Base-by-base conservation (phyloP, 2,329 filamentous ascomycete species). In the Ramichloridium luteum region DNA sequence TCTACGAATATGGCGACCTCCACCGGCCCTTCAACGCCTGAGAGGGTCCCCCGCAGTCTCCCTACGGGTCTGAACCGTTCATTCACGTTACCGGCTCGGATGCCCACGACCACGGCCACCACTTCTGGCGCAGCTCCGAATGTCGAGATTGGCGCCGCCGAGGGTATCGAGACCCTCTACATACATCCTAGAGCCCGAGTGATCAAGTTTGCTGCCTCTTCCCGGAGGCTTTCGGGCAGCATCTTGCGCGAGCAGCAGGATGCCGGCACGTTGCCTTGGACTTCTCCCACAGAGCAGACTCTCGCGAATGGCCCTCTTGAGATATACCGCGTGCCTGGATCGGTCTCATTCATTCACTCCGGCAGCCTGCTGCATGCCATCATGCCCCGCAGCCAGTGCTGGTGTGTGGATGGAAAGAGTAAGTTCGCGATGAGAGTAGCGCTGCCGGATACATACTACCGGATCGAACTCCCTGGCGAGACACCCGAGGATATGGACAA, bases 331-430 rank as follows among this genome's bases (percentile, higher is more conserved):
- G 80, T 90, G 18, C 80, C 81, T 5, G 81, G 83, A 13, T 83
- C 83, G 6, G 82, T 90, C 11, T 81, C 83, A 9, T 94, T 93
- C 49, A 67, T 94, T 6, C 88, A 80, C 56, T 93, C 84, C 41
- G 82, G 82, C 37, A 75, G 74, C 34, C 77, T 86, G 11, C 68
- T 93, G 12, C 82, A 90, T 48, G 80, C 86, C 8, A 90, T 94
- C 40, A 61, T 94, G 31, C 83, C 82, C 14, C 83, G 83, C 54
- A 92, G 84, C 36, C 85, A 93, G 57, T 92, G 81, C 52, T 94
- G 86, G 86, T 92, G 81, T 54, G 80, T 94, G 17, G 82, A 92
- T 54, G 80, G 83, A 35, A 70, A 77, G 34, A 79, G 79, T 25
- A 84, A 77, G 45, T 93, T 93, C 45, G 80, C 93, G n/a, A 61